Evolutionary conservation across 306 rosid genomes (phyloP).

Genomic region (Fragaria nilgerrensis): DNA sequence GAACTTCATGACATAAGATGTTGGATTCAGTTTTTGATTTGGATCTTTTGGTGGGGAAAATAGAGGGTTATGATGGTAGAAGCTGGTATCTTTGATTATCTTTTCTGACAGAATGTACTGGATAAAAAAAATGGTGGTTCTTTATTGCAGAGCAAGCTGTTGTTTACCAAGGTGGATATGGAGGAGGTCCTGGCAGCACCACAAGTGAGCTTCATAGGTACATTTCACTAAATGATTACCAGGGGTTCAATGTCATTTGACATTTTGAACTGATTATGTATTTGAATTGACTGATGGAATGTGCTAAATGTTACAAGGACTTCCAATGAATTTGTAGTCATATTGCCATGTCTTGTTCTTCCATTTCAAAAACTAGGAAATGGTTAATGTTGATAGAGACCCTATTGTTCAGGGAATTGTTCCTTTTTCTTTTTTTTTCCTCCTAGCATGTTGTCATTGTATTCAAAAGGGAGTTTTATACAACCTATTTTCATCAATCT

Average conservation of each 20-base stretch:
- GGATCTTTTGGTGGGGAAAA: neutral
- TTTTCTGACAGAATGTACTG: neutral
- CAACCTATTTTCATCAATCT: neutral
- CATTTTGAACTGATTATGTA: neutral
- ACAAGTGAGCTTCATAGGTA: conserved; percentile 57
- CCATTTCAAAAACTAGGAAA: neutral
- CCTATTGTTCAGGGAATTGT: neutral
- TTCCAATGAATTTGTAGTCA: neutral
- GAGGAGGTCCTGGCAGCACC: conserved; percentile 48
- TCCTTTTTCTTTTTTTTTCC: no score
- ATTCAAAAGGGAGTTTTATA: no score
- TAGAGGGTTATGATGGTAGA: neutral
- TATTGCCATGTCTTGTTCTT: neutral
- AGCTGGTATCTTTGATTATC: neutral
- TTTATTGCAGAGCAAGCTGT: conserved; percentile 62
- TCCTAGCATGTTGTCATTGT: neutral
- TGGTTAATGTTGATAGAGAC: neutral
- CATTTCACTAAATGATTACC: neutral
- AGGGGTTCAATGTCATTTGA: neutral
- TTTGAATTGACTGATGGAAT: neutral
- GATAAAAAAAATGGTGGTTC: conserved; percentile 1
- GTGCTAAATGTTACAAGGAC: neutral
- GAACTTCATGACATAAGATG: neutral
- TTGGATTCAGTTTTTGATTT: neutral
- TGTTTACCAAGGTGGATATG: conserved; percentile 66